Percentiles rank a stretch among this genome's conserved stretches.
Evolutionary conservation across 805 yeast genomes (phyloP).

Genomic region (Brettanomyces anomalus): DNA sequence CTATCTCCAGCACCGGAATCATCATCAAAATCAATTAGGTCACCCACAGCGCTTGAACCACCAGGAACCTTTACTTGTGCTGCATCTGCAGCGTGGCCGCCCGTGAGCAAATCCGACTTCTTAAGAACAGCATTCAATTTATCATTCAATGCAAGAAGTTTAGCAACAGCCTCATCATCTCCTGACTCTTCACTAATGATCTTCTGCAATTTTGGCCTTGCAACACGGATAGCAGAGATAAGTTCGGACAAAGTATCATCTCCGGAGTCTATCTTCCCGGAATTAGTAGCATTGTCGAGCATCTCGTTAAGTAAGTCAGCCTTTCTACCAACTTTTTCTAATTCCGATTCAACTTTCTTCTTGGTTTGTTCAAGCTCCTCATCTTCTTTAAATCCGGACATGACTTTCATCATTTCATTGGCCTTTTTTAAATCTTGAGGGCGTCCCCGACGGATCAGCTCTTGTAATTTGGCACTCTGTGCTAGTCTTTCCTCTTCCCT

Average conservation of each 20-base stretch:
- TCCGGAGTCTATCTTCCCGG: conserved; percentile 29
- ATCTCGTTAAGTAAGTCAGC: conserved; percentile 83
- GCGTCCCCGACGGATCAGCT: conserved; percentile 87
- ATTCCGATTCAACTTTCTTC: conserved; percentile 73
- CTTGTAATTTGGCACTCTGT: conserved; percentile 92
- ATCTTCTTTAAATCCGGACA: conserved; percentile 96
- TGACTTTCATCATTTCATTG: conserved; percentile 89
- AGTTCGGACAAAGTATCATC: conserved; percentile 77
- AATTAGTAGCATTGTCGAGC: conserved; percentile 45
- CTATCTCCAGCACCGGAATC: conserved; percentile 15
- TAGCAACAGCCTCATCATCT: conserved; percentile 54
- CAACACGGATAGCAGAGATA: conserved; percentile 65
- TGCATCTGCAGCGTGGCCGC: conserved; percentile 52
- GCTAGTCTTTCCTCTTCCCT: conserved; percentile 90
- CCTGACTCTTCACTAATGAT: conserved; percentile 75
- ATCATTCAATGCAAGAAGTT: conserved; percentile 64
- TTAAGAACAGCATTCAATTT: conserved; percentile 58
- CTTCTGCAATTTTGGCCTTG: conserved; percentile 80
- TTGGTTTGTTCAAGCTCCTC: conserved; percentile 58
- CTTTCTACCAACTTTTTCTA: conserved; percentile 76
- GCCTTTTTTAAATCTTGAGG: conserved; percentile 96
- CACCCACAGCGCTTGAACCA: conserved; percentile 16
- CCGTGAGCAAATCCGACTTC: conserved; percentile 56
- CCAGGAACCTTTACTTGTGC: conserved; percentile 28
- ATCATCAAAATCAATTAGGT: conserved; percentile 70